Conservation (phyloP, 2,329 filamentous ascomycete species). For the Aspergillus sp. region DNA sequence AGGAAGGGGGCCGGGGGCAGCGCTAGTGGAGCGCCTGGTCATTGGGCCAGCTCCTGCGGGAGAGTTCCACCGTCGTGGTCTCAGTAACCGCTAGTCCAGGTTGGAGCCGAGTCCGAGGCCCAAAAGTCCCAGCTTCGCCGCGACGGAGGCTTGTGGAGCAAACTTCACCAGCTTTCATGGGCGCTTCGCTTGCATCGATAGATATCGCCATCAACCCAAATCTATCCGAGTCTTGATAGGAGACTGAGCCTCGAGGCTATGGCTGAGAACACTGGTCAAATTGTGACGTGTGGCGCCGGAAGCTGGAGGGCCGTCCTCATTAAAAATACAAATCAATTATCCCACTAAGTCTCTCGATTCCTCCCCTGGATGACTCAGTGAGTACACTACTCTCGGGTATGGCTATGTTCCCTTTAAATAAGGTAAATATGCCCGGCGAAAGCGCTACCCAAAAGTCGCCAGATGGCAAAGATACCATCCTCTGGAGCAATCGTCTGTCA, state of each 20-base stretch:
- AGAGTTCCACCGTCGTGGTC: conserved; percentile 16
- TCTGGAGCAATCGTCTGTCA: background rate
- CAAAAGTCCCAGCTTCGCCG: background rate
- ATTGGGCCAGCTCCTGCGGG: conserved; percentile 18
- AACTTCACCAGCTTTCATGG: background rate
- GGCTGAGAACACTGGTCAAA: background rate
- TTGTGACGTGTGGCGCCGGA: background rate
- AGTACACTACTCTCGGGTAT: too few species aligned
- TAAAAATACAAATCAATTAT: too few species aligned
- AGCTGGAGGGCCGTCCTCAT: too few species aligned
- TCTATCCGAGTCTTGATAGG: background rate
- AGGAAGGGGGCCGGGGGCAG: conserved; percentile 2
- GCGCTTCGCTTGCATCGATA: background rate
- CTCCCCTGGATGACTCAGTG: too few species aligned
- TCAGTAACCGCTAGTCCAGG: too few species aligned
- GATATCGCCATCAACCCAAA: background rate
- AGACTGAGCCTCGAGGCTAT: background rate
- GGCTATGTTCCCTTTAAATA: too few species aligned
- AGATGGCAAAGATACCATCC: background rate
- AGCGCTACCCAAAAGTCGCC: too few species aligned
- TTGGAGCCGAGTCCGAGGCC: too few species aligned
- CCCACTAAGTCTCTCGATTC: too few species aligned
- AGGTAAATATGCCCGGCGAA: too few species aligned
- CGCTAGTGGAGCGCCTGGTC: conserved; percentile 11
- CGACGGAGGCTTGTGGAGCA: background rate